These are phyloP conservation scores for Gymnopilus junonius DNA, from an alignment of 768 basidiomycete species.

Conservation along the genomic window DNA sequence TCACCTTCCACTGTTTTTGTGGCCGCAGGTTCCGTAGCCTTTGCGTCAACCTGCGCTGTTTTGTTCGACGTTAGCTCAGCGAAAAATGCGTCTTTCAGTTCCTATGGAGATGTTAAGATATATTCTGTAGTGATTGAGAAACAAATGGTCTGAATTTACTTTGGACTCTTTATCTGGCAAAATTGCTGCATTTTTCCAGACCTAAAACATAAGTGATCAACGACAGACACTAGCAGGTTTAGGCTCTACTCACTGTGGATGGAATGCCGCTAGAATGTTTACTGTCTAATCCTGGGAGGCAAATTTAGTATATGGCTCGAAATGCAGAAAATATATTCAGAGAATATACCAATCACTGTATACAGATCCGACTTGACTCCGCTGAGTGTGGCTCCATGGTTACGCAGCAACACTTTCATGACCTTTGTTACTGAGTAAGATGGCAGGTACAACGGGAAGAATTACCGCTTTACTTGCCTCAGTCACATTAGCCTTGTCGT, in stretches of 20 bases:
- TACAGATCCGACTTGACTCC: conserved; percentile 79
- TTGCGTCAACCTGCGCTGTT: not conserved
- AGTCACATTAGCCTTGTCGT: conserved; percentile 61
- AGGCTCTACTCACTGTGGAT: conserved; percentile 57
- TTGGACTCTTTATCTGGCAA: conserved; percentile 66
- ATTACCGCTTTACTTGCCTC: conserved; percentile 41
- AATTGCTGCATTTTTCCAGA: conserved; percentile 69
- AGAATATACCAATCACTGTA: conserved; percentile 54
- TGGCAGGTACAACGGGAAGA: not conserved
- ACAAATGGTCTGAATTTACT: conserved; percentile 34
- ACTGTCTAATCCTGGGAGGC: conserved; percentile 62
- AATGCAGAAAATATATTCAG: not conserved
- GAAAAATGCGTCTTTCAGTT: conserved; percentile 65
- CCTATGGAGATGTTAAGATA: conserved; percentile 41
- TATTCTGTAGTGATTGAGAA: not conserved
- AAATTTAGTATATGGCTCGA: not conserved
- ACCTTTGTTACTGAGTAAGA: conserved; percentile 47
- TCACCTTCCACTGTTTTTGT: conserved; percentile 4
- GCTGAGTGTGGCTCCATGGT: conserved; percentile 66
- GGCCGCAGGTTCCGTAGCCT: not conserved
- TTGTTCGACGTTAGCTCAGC: conserved; percentile 44
- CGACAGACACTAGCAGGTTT: not conserved
- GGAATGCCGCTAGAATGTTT: conserved; percentile 77
- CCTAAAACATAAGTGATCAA: conserved; percentile 36
- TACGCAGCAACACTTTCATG: conserved; percentile 67